Evolutionary conservation across 768 basidiomycete genomes (phyloP).

Genomic region (Xerocomus potaroensis): DNA sequence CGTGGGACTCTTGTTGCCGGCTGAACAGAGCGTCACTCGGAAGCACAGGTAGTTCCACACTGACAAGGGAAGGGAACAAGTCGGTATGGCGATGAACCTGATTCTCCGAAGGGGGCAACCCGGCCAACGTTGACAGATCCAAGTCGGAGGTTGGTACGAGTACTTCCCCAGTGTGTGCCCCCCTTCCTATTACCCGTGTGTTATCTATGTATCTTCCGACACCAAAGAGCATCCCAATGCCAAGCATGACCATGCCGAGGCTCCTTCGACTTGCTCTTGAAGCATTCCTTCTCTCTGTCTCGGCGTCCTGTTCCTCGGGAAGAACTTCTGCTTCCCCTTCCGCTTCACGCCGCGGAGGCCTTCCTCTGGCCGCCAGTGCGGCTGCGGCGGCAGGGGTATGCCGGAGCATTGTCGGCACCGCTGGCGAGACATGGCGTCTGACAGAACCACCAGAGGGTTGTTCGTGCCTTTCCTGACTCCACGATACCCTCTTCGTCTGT

Average conservation of each 20-base stretch:
- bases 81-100: slow-evolving; percentile 8
- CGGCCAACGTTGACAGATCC: neutral
- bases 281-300: slow-evolving; percentile 29
- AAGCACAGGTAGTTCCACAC: slow-evolving; percentile 18
- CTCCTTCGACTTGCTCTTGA: slow-evolving; percentile 68
- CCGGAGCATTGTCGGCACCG: slow-evolving; percentile 31
- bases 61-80: slow-evolving; percentile 2
- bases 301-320: slow-evolving; percentile 21
- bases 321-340: slow-evolving; percentile 26
- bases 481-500: slow-evolving; percentile 56
- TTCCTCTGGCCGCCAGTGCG: slow-evolving; percentile 38
- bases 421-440: slow-evolving; percentile 31
- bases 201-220: slow-evolving; percentile 47
- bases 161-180: slow-evolving; percentile 46
- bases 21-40: slow-evolving; percentile 1
- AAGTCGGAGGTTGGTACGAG: slow-evolving; percentile 26
- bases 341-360: slow-evolving; percentile 40
- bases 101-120: slow-evolving; percentile 9
- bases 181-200: slow-evolving; percentile 24
- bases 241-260: slow-evolving; percentile 78
- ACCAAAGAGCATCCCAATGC: slow-evolving; percentile 71
- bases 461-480: slow-evolving; percentile 70
- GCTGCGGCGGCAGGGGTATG: slow-evolving; percentile 20
- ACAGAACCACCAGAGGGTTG: slow-evolving; percentile 38
- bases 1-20: slow-evolving; percentile 15